Base-by-base conservation (phyloP, 768 basidiomycete genomes). In the Mycena metata region DNA sequence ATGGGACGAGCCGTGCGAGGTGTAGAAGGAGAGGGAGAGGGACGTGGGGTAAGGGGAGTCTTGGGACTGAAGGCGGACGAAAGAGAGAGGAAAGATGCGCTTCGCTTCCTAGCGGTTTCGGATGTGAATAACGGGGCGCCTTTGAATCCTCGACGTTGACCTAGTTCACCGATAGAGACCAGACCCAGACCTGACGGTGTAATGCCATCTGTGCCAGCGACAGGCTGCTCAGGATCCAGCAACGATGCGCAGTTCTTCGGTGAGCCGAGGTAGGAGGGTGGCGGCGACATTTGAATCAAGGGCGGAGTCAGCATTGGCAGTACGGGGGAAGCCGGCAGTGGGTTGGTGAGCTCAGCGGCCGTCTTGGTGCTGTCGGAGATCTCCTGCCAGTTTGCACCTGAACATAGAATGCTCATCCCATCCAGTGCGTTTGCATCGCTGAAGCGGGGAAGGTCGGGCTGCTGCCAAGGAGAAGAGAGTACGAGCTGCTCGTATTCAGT, bases 71-170 rank as follows among this genome's bases (percentile, higher is more conserved):
- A 45, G 21, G 66, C 69, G 66, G 75, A 51, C 71, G 71, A 33
- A 72, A 75, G 50, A 46, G 56, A 64, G 2, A 74, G 73, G 51
- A 77, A 75, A 11, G 69, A 63, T 47, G 67, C 58, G 23, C 42
- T 71, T 33, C 26, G 57, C 15, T 69, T 74, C 61, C 60, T 72
- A 41, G 33, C 42, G 33, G 64, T 67, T 46, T 47, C 66, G 5
- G 69, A 63, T 0, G 71, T 71, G 47, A 73, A 73, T 13, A 78
- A 60, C 19, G 78, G 74, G 17, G 78, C 74, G 26, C 79, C 79
- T 60, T 76, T 79, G 67, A 80, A 78, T 16, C 79, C 79, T 51
- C 79, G 72, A 15, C 79, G 74, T 70, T 73, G 73, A 9, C 76
- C 79, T 13, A 79, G 75, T 24, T 71, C 73, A 6, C 74, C 76